Percentiles rank a stretch among this genome's conserved stretches.
Conservation (phyloP, 768 basidiomycete genomes). For the Tulasnella calospora region DNA sequence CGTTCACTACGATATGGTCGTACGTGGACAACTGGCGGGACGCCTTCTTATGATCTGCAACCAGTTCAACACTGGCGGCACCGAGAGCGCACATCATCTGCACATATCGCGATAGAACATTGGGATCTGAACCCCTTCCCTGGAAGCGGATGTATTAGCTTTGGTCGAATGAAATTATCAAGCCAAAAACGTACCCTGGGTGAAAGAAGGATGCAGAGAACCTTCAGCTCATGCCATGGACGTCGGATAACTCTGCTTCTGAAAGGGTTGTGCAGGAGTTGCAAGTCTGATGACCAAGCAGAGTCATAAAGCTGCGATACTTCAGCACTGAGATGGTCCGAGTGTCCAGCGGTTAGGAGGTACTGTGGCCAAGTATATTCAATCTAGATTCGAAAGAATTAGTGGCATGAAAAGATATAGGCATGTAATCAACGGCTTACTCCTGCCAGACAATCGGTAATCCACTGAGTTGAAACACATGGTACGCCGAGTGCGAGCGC, state of each 20-base stretch:
- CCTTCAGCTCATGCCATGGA: conserved; percentile 10
- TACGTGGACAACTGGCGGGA: not conserved
- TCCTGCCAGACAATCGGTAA: conserved; percentile 28
- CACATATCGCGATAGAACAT: not conserved
- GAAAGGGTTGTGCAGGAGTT: conserved; percentile 16
- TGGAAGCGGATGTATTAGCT: not conserved
- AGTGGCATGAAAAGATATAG: not conserved
- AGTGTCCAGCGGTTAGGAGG: conserved; percentile 22
- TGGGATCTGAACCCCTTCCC: not conserved
- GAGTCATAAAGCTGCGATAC: conserved; percentile 17
- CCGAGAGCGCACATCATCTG: conserved; percentile 14
- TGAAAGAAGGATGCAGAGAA: conserved; percentile 10
- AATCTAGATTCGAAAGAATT: not conserved
- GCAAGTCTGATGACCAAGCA: conserved; percentile 12
- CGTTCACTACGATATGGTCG: conserved; percentile 1
- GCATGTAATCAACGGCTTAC: not conserved
- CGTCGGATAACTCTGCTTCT: conserved; percentile 8
- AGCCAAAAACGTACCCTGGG: not conserved
- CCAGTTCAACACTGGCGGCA: not conserved
- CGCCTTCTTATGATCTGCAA: not conserved
- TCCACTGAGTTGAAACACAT: conserved; percentile 33
- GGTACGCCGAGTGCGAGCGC: conserved; percentile 41
- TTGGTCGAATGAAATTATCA: not conserved
- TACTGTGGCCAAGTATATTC: conserved; percentile 25
- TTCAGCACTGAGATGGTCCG: conserved; percentile 15